Base-by-base conservation (phyloP, 306 rosid species). In the Sesbania bispinosa region DNA sequence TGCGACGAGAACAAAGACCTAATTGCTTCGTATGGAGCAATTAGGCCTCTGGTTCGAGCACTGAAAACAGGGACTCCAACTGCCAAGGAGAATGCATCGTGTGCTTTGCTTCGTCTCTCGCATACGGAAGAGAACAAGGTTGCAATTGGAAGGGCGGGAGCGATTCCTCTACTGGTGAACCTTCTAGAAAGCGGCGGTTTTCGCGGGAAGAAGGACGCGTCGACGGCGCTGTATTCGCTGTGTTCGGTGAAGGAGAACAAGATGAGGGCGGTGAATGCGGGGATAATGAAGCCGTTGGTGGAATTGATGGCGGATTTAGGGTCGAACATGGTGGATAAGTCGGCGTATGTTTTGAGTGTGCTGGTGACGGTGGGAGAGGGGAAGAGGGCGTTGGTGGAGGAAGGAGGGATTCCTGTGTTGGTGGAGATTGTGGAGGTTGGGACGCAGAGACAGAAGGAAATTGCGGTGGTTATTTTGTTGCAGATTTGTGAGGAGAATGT, bases 401-500 rank as follows among this genome's bases (percentile, higher is more conserved):
- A 95, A 67, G 96, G 92, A 0, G 99, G 99, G 2, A 84, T 95
- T 16, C 99, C 99, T 38, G 96, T 95, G 29, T 14, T 95, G 71
- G 93, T 91, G 80, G 99, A 95, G 80, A 86, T 95, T 1, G 75
- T 95, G 1, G 99, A 95, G 83, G 96, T 84, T 3, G 99, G 97
- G 9, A 71, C 96, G 1, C 97, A 89, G 78, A 68, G 97, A 55
- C 96, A 91, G 79, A 95, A 95, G 75, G 97, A 95, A 79, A 91
- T 91, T 4, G 88, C 96, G 15, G 96, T 80, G 57, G 90, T 83
- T 35, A 83, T 89, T 10, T 45, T 94, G 29, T 70, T 91, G 10
- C 96, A 89, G 91, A 41, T 91, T 15, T 94, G 97, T 47, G 97
- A 94, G 60, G 89, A 94, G 1, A 91, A 74, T 61, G 80, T 59